These are phyloP conservation scores for Dichomitus squalens DNA, from an alignment of 1,284 basidiomycete genomes.

Conservation along the genomic window DNA sequence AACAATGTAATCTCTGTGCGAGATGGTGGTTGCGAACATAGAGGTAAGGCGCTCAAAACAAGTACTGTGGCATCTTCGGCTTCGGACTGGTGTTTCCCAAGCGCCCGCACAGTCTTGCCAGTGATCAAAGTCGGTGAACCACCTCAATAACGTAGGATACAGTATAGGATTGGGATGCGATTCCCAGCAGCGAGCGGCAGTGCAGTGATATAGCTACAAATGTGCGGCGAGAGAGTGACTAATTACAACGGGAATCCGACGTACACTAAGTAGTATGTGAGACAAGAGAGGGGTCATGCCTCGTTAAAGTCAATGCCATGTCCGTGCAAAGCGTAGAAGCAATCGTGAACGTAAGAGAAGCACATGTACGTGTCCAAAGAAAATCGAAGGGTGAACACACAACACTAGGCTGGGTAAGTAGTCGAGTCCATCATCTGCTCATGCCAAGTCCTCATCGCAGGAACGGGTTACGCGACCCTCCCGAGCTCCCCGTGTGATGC, in stretches of 20 bases:
- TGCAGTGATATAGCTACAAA: slow-evolving; percentile 1
- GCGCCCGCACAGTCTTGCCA: too few species aligned
- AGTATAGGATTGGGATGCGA: background rate
- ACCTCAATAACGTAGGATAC: background rate
- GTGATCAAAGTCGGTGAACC: too few species aligned
- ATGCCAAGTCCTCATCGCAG: slow-evolving; percentile 11
- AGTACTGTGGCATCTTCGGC: too few species aligned
- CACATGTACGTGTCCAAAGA: slow-evolving; percentile 16
- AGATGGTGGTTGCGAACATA: too few species aligned
- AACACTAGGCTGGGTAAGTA: background rate
- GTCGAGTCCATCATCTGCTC: background rate
- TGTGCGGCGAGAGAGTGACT: background rate
- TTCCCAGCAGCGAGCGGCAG: background rate
- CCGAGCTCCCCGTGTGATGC: slow-evolving; percentile 37
- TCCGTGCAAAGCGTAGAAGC: slow-evolving; percentile 10
- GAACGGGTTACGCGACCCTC: slow-evolving; percentile 41
- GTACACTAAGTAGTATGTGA: background rate
- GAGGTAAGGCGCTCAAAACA: too few species aligned
- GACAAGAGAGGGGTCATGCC: background rate
- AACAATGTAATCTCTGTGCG: too few species aligned
- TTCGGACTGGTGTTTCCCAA: too few species aligned
- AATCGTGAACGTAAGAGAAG: background rate
- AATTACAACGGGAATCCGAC: background rate
- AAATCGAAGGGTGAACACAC: slow-evolving; percentile 17
- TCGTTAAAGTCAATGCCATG: slow-evolving; percentile 2